Conservation (phyloP, 371 early-diverging fungal genomes). For the Mortierella sp. region DNA sequence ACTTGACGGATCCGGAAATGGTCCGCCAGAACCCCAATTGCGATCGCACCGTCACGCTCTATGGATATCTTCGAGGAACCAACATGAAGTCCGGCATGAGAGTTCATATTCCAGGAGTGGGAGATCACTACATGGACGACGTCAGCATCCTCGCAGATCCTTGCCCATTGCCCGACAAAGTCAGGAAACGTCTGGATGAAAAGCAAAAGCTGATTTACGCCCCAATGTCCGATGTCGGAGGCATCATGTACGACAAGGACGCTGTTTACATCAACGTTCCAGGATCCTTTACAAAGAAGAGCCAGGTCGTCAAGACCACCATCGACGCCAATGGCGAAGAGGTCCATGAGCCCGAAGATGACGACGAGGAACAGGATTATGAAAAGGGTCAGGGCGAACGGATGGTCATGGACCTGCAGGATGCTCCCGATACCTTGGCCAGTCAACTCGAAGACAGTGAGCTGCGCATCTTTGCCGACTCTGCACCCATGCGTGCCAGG, state of each 20-base stretch:
- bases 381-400: slow-evolving; percentile 82
- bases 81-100: slow-evolving; percentile 85
- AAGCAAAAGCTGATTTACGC: slow-evolving; percentile 96
- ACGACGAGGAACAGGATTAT: slow-evolving; percentile 48
- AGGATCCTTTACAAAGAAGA: slow-evolving; percentile 81
- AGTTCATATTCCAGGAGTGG: slow-evolving; percentile 96
- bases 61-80: slow-evolving; percentile 96
- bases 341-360: slow-evolving; percentile 38
- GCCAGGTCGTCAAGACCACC: slow-evolving; percentile 43
- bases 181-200: slow-evolving; percentile 87
- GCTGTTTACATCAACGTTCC: slow-evolving; percentile 97
- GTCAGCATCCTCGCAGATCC: slow-evolving; percentile 89
- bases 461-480: slow-evolving; percentile 83
- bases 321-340: slow-evolving; percentile 54
- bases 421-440: slow-evolving; percentile 79
- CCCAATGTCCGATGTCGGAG: slow-evolving; percentile 98
- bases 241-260: slow-evolving; percentile 98
- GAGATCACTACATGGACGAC: slow-evolving; percentile 84
- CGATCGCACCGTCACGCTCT: slow-evolving; percentile 92
- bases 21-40: slow-evolving; percentile 83
- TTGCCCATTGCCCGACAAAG: slow-evolving; percentile 94
- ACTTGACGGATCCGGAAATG: slow-evolving; percentile 92
- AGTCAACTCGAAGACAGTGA: slow-evolving; percentile 82
- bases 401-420: slow-evolving; percentile 93
- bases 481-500: slow-evolving; percentile 78